Evolutionary conservation across 805 yeast genomes (phyloP), one percentile per base, ranked within the genome.

Genomic region (Saccharomycopsis oosterbeekiorum): DNA sequence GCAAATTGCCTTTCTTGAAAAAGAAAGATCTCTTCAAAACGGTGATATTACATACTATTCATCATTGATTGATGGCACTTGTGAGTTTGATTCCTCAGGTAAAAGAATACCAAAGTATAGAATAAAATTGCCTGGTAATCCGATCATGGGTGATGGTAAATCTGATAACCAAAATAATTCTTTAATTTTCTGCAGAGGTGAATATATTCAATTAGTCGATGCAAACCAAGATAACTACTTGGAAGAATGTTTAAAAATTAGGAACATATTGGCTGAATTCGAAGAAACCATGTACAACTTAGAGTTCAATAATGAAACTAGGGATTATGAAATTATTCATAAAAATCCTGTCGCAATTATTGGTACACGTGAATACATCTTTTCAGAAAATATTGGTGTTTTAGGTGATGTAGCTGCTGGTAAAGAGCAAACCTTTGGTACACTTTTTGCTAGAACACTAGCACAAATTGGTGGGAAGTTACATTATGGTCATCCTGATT

Each of bases 371-470:
- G 96, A 88, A 72, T 88, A 88, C 69, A 85, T 88, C 60, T 88
- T 88, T 73, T 86, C 93, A 10, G 94, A 88, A 70, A 88, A 88
- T 69, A 80, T 86, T 64, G 96, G 96, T 56, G 82, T 88, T 59
- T 76, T 88, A 57, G 96, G 94, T 59, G 96, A 88, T 73, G 84
- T 88, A 66, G 93, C 94, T 21, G 96, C 96, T 14, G 93, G 93
- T 56, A 88, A 88, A 69, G 96, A 88, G 72, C 94, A 88, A 70
- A 88, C 94, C 10, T 88, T 88, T 74, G 94, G 96, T 60, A 88
- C 96, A 0, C 77, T 88, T 61, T 88, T 87, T 73, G 89, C 94
- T 0, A 81, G 96, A 70, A 87, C 94, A 1, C 76, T 88, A 70
- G 92, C 93, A 2, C 85, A 84, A 69, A 81, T 88, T 66, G 94